Percentiles rank a stretch among this genome's conserved stretches.
phyloP scores from a whole-genome alignment of 2,329 filamentous ascomycete genomes.

The Colletotrichum salicis region DNA sequence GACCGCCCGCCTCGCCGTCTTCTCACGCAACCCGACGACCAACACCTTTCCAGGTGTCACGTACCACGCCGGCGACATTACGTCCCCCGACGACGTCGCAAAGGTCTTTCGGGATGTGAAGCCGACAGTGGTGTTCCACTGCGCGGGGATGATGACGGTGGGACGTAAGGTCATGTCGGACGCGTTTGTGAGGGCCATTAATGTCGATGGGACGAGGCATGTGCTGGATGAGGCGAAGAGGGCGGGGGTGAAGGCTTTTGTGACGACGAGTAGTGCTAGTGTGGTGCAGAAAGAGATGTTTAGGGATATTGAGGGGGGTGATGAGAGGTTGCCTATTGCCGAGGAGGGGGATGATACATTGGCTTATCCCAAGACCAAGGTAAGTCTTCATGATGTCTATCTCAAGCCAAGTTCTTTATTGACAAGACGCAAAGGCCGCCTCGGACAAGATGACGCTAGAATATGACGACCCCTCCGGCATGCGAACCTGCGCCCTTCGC shows the following conservation, averaged over 20 bases:
- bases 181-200: conserved; percentile 65
- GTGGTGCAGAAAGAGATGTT: conserved; percentile 68
- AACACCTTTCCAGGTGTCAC: conserved; percentile 59
- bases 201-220: conserved; percentile 71
- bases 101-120: conserved; percentile 60
- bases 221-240: conserved; percentile 63
- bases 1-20: conserved; percentile 54
- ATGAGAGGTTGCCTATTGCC: conserved; percentile 64
- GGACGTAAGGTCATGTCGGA: conserved; percentile 39
- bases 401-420: fast-evolving
- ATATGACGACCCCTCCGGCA: conserved; percentile 23
- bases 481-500: conserved; percentile 34
- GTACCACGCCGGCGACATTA: conserved; percentile 64
- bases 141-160: conserved; percentile 53
- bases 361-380: conserved; percentile 71
- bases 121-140: conserved; percentile 73
- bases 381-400: conserved; percentile 39
- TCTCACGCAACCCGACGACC: conserved; percentile 57
- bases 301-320: conserved; percentile 67
- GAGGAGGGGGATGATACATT: conserved; percentile 21
- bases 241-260: conserved; percentile 63
- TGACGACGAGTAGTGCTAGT: conserved; percentile 73
- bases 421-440: conserved; percentile 13
- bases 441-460: conserved; percentile 33
- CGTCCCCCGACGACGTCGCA: conserved; percentile 55